phyloP scores from a whole-genome alignment of 352 stramenopile genomes.

The Pythium coloratum region DNA sequence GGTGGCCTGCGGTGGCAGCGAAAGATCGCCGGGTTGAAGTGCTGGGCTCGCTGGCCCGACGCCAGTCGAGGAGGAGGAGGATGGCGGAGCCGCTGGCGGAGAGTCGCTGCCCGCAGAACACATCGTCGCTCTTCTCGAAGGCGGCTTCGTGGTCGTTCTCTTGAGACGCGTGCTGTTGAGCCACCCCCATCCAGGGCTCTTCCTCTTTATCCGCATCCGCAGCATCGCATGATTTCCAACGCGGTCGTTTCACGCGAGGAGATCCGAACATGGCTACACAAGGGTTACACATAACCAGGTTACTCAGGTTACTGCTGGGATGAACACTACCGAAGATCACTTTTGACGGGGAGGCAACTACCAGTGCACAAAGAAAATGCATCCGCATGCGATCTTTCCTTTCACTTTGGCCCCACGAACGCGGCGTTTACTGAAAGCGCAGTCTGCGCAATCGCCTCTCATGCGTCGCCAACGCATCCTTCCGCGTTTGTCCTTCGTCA shows the following conservation, averaged over 20 bases:
- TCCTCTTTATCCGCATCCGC: background rate
- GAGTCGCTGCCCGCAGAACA: slow-evolving; percentile 3
- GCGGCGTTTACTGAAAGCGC: background rate
- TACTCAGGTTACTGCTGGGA: background rate
- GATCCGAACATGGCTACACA: background rate
- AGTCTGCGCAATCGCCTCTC: background rate
- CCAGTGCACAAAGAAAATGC: slow-evolving; percentile 7
- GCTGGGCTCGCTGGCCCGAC: background rate
- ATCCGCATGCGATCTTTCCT: background rate
- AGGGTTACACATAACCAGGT: background rate
- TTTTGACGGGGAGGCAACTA: slow-evolving; percentile 30
- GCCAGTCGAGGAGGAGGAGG: background rate
- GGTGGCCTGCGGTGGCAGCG: background rate
- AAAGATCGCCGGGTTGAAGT: background rate
- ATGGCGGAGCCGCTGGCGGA: background rate
- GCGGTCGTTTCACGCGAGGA: background rate
- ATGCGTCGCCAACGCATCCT: background rate
- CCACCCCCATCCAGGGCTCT: too few species aligned
- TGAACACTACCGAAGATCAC: slow-evolving; percentile 22
- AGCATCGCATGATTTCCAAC: background rate
- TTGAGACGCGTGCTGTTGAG: background rate
- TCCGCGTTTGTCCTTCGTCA: background rate
- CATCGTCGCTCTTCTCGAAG: slow-evolving; percentile 12
- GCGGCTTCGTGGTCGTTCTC: background rate
- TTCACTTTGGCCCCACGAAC: slow-evolving; percentile 6